phyloP scores from a whole-genome alignment of 805 yeast species.

The Candida awuae region DNA sequence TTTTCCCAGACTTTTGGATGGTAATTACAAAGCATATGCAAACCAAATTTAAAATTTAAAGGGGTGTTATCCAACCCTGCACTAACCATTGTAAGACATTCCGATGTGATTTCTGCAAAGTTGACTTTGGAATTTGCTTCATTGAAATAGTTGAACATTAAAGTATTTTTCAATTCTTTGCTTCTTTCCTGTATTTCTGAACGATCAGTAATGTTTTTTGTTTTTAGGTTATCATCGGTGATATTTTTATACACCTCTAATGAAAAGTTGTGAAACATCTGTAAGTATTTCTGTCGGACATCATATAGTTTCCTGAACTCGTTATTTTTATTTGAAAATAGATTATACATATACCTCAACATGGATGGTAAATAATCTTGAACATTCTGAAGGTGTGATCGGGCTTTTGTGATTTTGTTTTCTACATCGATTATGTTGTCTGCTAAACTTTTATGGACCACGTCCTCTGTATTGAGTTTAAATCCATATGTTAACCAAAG shows the following conservation, averaged over 20 bases:
- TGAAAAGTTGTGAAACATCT: slow-evolving; percentile 28
- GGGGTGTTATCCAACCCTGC: slow-evolving; percentile 75
- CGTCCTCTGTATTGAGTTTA: slow-evolving; percentile 35
- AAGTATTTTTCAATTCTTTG: slow-evolving; percentile 15
- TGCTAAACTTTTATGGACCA: slow-evolving; percentile 34
- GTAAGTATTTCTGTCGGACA: slow-evolving; percentile 45
- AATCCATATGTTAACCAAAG: slow-evolving; percentile 47
- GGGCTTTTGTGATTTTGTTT: slow-evolving; percentile 43
- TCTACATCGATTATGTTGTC: slow-evolving; percentile 49
- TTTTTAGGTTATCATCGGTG: neutral
- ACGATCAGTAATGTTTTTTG: neutral
- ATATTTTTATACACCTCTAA: neutral
- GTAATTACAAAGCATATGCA: slow-evolving; percentile 47
- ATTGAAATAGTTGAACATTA: slow-evolving; percentile 23
- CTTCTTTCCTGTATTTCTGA: slow-evolving; percentile 1
- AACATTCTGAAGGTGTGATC: slow-evolving; percentile 50
- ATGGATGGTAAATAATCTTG: slow-evolving; percentile 45
- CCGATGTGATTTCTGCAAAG: slow-evolving; percentile 31
- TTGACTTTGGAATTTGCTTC: slow-evolving; percentile 8
- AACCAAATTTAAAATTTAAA: slow-evolving; percentile 48
- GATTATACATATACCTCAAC: slow-evolving; percentile 25
- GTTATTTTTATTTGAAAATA: slow-evolving; percentile 11
- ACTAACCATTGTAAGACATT: slow-evolving; percentile 68
- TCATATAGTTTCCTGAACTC: slow-evolving; percentile 27
- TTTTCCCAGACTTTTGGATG: slow-evolving; percentile 34